These are phyloP conservation scores for Hymenoscyphus albidus DNA, from an alignment of 2,329 filamentous ascomycete genomes.

Conservation along the genomic window DNA sequence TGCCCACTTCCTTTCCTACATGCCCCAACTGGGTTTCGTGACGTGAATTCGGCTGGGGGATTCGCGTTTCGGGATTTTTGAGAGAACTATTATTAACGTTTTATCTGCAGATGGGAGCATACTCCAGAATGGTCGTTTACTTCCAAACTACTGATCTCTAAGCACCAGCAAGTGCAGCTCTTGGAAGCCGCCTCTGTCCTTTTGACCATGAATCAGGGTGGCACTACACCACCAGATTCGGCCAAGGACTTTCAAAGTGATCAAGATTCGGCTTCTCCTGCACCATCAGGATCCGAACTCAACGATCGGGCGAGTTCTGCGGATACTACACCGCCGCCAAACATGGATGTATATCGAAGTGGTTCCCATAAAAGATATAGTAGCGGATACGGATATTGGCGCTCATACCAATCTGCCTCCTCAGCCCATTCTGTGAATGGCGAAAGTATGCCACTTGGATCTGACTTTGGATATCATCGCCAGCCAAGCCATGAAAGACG, in stretches of 20 bases:
- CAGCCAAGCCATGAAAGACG: constrained; percentile 73
- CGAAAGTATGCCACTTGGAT: constrained; percentile 49
- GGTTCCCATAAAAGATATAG: constrained; percentile 54
- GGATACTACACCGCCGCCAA: constrained; percentile 88
- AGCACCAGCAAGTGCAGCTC: constrained; percentile 98
- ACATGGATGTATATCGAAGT: constrained; percentile 49
- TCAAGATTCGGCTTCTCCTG: constrained; percentile 75
- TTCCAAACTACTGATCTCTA: constrained; percentile 96
- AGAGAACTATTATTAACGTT: constrained; percentile 35
- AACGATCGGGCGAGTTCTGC: constrained; percentile 78
- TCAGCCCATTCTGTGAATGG: constrained; percentile 50
- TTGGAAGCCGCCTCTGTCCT: constrained; percentile 96
- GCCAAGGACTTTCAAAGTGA: constrained; percentile 71
- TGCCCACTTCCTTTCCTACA: constrained; percentile 55
- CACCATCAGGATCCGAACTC: constrained; percentile 74
- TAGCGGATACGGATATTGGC: constrained; percentile 58
- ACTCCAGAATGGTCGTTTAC: constrained; percentile 97
- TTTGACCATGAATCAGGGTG: constrained; percentile 76
- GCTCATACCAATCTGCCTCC: constrained; percentile 73
- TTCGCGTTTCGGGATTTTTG: constrained; percentile 20
- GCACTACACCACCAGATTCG: constrained; percentile 60
- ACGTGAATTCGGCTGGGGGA: constrained; percentile 37
- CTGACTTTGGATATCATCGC: constrained; percentile 49
- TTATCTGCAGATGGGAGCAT: constrained; percentile 85
- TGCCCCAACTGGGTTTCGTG: constrained; percentile 37